These are phyloP conservation scores for Cicer chorassanicum DNA, from an alignment of 306 rosid genomes.

Conservation along the genomic window DNA sequence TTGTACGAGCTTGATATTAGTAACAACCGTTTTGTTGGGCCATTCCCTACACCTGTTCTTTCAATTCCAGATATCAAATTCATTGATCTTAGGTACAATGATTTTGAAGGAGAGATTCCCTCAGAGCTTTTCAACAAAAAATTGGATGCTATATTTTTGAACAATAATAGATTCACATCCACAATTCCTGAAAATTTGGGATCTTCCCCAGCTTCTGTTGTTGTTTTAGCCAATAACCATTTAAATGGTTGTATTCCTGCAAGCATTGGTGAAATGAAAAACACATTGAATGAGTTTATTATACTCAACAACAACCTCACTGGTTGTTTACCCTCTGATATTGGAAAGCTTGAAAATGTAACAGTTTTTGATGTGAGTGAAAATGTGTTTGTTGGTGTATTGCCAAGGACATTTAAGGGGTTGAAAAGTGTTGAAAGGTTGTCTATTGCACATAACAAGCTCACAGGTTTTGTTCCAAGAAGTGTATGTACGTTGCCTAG, in stretches of 20 bases:
- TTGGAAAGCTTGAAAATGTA: slow-evolving; percentile 48
- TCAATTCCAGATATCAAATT: slow-evolving; percentile 48
- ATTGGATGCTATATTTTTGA: slow-evolving; percentile 64
- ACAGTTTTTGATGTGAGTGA: slow-evolving; percentile 56
- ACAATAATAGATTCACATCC: slow-evolving; percentile 65
- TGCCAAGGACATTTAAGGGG: slow-evolving; percentile 52
- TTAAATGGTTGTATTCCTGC: slow-evolving; percentile 66
- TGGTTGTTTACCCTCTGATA: slow-evolving; percentile 68
- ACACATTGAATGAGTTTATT: slow-evolving; percentile 61
- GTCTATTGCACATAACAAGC: slow-evolving; percentile 54
- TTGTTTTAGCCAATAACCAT: slow-evolving; percentile 65
- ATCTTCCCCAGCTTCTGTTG: slow-evolving; percentile 56
- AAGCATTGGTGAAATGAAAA: slow-evolving; percentile 64
- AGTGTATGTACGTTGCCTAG: slow-evolving; percentile 58
- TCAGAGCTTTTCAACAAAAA: slow-evolving; percentile 52
- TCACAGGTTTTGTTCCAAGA: slow-evolving; percentile 66
- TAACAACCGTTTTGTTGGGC: slow-evolving; percentile 83
- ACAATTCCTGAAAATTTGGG: slow-evolving; percentile 70
- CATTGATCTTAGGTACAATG: slow-evolving; percentile 70
- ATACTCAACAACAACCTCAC: slow-evolving; percentile 53
- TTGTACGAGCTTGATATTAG: slow-evolving; percentile 71
- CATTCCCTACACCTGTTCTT: slow-evolving; percentile 59
- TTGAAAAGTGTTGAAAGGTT: slow-evolving; percentile 48
- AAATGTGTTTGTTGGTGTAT: slow-evolving; percentile 59
- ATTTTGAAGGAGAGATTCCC: slow-evolving; percentile 77